A percentile compares a stretch with the other conserved stretches of the same genome.
phyloP scores from a whole-genome alignment of 1,284 basidiomycete species.

The Ganoderma multipileum region DNA sequence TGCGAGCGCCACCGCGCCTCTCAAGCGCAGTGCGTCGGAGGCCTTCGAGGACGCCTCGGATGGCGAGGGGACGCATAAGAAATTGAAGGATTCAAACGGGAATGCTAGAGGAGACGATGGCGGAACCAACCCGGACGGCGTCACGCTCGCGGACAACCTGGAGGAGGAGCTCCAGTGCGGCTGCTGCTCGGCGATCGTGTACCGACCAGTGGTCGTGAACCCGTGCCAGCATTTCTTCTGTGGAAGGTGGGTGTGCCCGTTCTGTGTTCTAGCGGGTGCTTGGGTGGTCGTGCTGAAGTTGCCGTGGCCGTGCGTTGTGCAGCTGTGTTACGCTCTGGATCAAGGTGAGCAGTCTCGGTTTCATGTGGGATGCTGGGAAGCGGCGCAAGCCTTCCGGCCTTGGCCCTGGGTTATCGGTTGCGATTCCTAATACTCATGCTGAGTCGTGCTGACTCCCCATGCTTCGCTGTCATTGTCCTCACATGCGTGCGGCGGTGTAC shows the following conservation, averaged over 20 bases:
- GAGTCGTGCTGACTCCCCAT: background rate
- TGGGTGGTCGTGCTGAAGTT: conserved; percentile 2
- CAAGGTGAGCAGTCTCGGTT: conserved; percentile 51
- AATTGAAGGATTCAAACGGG: conserved; percentile 44
- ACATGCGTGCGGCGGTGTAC: background rate
- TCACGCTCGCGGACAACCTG: conserved; percentile 62
- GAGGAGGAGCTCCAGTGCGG: conserved; percentile 80
- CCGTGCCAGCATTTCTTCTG: conserved; percentile 89
- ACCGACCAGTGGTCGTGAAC: conserved; percentile 75
- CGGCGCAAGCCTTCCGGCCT: background rate
- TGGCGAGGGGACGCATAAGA: conserved; percentile 58
- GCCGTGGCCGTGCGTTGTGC: conserved; percentile 7
- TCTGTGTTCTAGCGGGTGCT: background rate
- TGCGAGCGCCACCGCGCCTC: conserved; percentile 32
- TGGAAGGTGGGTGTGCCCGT: conserved; percentile 63
- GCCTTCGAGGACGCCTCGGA: conserved; percentile 60
- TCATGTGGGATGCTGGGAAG: background rate
- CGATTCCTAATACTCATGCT: background rate
- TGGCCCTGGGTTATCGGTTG: background rate
- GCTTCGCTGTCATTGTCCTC: background rate
- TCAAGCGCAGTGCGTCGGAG: conserved; percentile 70
- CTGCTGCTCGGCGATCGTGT: conserved; percentile 81
- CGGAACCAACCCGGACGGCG: conserved; percentile 35
- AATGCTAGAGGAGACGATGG: conserved; percentile 26
- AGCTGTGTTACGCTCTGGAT: conserved; percentile 83